Evolutionary conservation across 176 grass and related monocot genomes (phyloP).

Genomic region (Cocos nucifera): DNA sequence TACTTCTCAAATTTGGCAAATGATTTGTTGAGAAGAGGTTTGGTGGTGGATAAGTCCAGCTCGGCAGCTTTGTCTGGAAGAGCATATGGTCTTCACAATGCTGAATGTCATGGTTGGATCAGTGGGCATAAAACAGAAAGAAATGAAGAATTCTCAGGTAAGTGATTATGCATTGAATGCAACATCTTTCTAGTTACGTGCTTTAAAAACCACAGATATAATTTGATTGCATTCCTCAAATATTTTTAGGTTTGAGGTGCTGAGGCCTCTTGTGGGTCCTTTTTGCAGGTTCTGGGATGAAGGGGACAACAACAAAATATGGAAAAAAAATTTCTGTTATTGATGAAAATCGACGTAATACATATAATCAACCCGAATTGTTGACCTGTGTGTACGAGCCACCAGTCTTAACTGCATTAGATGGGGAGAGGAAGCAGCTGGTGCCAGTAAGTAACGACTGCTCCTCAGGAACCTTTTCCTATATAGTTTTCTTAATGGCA

Average conservation of each 20-base stretch:
- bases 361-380: slow-evolving; percentile 48
- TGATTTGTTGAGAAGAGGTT: slow-evolving; percentile 38
- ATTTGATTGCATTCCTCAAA: too few relatives aligned
- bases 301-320: slow-evolving; percentile 31
- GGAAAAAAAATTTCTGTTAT: slow-evolving; percentile 46
- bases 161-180: too few relatives aligned
- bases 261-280: neutral
- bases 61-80: slow-evolving; percentile 39
- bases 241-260: too few relatives aligned
- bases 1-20: slow-evolving; percentile 16
- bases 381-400: slow-evolving; percentile 38
- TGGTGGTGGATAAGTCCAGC: slow-evolving; percentile 22
- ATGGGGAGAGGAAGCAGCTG: slow-evolving; percentile 50
- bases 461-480: too few relatives aligned
- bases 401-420: slow-evolving; percentile 46
- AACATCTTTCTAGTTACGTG: too few relatives aligned
- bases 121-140: slow-evolving; percentile 37
- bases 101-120: slow-evolving; percentile 43
- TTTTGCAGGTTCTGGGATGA: slow-evolving; percentile 42
- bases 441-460: slow-evolving; percentile 42
- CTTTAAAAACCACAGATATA: too few relatives aligned
- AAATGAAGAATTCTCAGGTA: slow-evolving; percentile 64
- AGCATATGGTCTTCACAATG: slow-evolving; percentile 41
- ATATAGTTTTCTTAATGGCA: too few relatives aligned
- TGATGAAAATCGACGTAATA: slow-evolving; percentile 63